A percentile compares a stretch with the other conserved stretches of the same genome.
Conservation (phyloP, 2,329 filamentous ascomycete species). For the Pseudogymnoascus sp. region DNA sequence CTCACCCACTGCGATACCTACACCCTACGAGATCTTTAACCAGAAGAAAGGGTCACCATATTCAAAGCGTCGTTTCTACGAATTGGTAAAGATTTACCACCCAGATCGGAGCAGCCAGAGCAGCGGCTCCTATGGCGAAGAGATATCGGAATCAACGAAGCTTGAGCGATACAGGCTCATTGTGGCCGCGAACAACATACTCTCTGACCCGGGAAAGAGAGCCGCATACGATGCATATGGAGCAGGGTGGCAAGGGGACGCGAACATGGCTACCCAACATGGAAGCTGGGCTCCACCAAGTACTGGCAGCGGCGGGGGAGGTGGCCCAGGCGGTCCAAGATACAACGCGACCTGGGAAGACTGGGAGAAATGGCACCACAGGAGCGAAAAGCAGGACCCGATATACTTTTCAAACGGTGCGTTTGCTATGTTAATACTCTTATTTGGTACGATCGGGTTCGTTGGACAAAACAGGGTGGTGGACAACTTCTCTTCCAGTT, state of each 20-base stretch:
- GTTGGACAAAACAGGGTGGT: slow-evolving; percentile 66
- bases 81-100: slow-evolving; percentile 93
- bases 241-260: slow-evolving; percentile 61
- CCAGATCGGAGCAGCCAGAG: slow-evolving; percentile 56
- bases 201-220: slow-evolving; percentile 72
- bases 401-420: slow-evolving; percentile 69
- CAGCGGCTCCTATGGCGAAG: slow-evolving; percentile 31
- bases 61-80: slow-evolving; percentile 75
- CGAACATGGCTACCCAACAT: slow-evolving; percentile 20
- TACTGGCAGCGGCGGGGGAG: slow-evolving; percentile 21
- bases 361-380: slow-evolving; percentile 74
- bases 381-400: slow-evolving; percentile 43
- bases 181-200: slow-evolving; percentile 77
- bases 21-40: slow-evolving; percentile 83
- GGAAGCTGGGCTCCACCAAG: slow-evolving; percentile 17
- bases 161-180: slow-evolving; percentile 88
- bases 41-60: slow-evolving; percentile 57
- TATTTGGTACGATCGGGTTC: slow-evolving; percentile 60
- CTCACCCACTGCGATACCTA: slow-evolving; percentile 32
- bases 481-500: slow-evolving; percentile 49
- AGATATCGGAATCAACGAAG: slow-evolving; percentile 51
- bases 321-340: slow-evolving; percentile 36
- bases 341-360: slow-evolving; percentile 96
- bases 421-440: slow-evolving; percentile 66
- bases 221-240: slow-evolving; percentile 76